A percentile compares a stretch with the other conserved stretches of the same genome.
Conservation (phyloP, 148 eudicot species). For the Selenicereus undatus region DNA sequence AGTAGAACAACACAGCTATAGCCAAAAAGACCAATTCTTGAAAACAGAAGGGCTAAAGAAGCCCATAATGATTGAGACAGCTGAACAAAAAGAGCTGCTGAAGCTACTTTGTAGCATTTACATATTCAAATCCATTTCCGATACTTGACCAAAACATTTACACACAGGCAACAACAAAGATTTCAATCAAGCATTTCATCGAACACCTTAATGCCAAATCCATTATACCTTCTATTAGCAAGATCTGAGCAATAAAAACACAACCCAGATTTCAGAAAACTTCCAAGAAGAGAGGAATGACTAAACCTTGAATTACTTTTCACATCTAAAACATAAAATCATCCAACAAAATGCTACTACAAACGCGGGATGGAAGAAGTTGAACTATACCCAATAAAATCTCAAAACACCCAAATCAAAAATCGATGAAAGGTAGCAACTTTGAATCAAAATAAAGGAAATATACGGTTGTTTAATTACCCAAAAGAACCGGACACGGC, state of each 20-base stretch:
- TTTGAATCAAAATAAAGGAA: slow-evolving; percentile 10
- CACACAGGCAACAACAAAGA: background rate
- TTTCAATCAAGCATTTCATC: slow-evolving; percentile 22
- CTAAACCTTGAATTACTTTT: background rate
- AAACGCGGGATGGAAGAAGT: slow-evolving; percentile 18
- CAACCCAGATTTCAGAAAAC: background rate
- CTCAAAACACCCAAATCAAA: slow-evolving; percentile 25
- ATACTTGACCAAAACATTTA: slow-evolving; percentile 6
- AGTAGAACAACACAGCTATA: background rate
- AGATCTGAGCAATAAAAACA: slow-evolving; percentile 15
- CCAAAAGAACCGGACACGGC: slow-evolving; percentile 34
- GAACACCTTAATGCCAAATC: slow-evolving; percentile 16
- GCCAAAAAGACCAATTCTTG: background rate
- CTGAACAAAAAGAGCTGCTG: background rate
- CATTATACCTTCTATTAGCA: background rate
- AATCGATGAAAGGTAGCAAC: background rate
- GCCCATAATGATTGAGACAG: background rate
- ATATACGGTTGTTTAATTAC: slow-evolving; percentile 24
- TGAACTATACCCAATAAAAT: slow-evolving; percentile 7
- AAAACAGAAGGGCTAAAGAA: background rate
- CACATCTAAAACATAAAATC: background rate
- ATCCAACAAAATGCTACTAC: slow-evolving; percentile 6
- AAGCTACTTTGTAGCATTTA: slow-evolving; percentile 3
- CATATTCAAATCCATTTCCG: background rate
- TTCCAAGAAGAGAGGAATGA: background rate